phyloP scores from a whole-genome alignment of 179 eudicot genomes.

The Sideroxylon spinosum region DNA sequence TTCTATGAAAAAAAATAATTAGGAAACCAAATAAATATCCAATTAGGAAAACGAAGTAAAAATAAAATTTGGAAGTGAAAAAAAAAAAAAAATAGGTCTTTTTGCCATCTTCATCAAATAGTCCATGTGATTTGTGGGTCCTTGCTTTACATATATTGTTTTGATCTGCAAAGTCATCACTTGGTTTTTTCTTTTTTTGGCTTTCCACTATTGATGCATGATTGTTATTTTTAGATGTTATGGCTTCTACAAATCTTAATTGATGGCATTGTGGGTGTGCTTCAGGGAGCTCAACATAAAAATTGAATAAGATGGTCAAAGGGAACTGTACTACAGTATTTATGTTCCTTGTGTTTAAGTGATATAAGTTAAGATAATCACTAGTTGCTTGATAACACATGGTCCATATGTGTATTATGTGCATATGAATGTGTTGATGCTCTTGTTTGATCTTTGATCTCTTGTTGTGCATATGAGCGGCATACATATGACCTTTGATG shows the following conservation, averaged over 20 bases:
- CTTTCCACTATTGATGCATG: neutral
- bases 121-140: neutral
- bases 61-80: too few relatives aligned
- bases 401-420: neutral
- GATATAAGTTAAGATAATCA: neutral
- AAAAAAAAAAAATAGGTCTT: too few relatives aligned
- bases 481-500: neutral
- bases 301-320: neutral
- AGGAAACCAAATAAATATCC: too few relatives aligned
- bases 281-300: neutral
- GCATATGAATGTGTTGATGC: neutral
- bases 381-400: neutral
- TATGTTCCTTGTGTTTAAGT: neutral
- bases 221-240: neutral
- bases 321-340: neutral
- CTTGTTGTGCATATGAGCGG: neutral
- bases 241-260: neutral
- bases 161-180: neutral
- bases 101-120: too few relatives aligned
- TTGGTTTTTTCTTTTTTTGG: neutral
- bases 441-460: neutral
- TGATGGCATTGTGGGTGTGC: neutral
- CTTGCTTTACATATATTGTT: neutral
- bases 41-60: too few relatives aligned
- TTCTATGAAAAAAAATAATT: too few relatives aligned